These are phyloP conservation scores for Entophlyctis luteolus DNA, from an alignment of 192 early-diverging fungal species.

Conservation along the genomic window DNA sequence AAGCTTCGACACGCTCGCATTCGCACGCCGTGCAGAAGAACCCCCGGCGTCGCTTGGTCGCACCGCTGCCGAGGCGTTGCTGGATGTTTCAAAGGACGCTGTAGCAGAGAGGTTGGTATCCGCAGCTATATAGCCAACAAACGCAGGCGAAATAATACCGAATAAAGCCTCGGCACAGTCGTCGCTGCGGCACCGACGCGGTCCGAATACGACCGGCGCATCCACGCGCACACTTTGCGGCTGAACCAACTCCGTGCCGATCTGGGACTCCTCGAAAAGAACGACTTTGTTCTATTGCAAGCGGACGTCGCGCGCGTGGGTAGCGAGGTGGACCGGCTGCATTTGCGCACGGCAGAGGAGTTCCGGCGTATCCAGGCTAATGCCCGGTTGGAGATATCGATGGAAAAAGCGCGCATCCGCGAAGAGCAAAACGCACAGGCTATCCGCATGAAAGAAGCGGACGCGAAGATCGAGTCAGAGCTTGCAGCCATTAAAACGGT, in stretches of 20 bases:
- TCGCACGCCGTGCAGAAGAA: too few relatives aligned
- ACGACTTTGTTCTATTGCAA: conserved; percentile 78
- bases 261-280: conserved; percentile 84
- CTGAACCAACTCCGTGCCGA: conserved; percentile 85
- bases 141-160: too few relatives aligned
- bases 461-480: conserved; percentile 84
- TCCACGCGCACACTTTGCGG: conserved; percentile 85
- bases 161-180: conserved; percentile 36
- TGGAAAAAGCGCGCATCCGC: conserved; percentile 84
- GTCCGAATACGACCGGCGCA: conserved; percentile 53
- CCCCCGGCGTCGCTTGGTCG: too few relatives aligned
- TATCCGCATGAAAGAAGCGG: conserved; percentile 79
- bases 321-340: conserved; percentile 80
- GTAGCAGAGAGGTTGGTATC: background rate
- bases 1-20: too few relatives aligned
- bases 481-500: conserved; percentile 73
- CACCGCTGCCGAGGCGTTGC: too few relatives aligned
- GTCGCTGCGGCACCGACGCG: conserved; percentile 28
- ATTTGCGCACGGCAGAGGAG: conserved; percentile 74
- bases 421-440: conserved; percentile 77
- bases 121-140: background rate
- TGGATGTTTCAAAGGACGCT: too few relatives aligned
- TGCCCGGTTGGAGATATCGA: conserved; percentile 77
- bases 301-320: conserved; percentile 75
- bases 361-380: conserved; percentile 77